phyloP scores from a whole-genome alignment of 1,139 yeast species.

The Pichia sp. region DNA sequence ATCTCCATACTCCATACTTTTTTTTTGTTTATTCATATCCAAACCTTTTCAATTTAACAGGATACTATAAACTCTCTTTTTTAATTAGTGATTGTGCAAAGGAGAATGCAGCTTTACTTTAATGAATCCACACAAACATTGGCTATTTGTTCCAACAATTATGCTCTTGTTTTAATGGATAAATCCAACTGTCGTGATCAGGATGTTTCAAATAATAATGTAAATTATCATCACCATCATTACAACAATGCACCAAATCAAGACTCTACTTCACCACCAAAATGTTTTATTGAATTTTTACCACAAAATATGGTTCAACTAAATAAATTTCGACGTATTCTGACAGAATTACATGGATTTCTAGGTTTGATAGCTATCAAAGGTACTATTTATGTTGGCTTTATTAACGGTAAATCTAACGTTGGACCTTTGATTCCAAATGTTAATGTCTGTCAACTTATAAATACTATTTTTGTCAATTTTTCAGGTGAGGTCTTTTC shows the following conservation, averaged over 20 bases:
- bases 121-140: conserved; percentile 51
- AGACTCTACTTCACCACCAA: conserved; percentile 24
- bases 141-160: conserved; percentile 42
- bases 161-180: conserved; percentile 44
- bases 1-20: too few relatives aligned
- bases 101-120: conserved; percentile 42
- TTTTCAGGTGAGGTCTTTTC: conserved; percentile 42
- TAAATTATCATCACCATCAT: neutral
- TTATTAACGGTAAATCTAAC: conserved; percentile 48
- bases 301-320: conserved; percentile 37
- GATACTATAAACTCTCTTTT: too few relatives aligned
- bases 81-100: too few relatives aligned
- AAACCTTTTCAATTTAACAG: too few relatives aligned
- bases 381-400: conserved; percentile 49
- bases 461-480: conserved; percentile 58
- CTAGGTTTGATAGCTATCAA: conserved; percentile 55
- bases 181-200: neutral
- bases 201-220: neutral
- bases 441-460: conserved; percentile 47
- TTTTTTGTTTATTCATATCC: too few relatives aligned
- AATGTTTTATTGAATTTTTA: conserved; percentile 45
- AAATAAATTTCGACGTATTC: conserved; percentile 28
- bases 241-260: conserved; percentile 20
- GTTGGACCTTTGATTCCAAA: conserved; percentile 55
- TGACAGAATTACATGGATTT: conserved; percentile 42